phyloP scores from a whole-genome alignment of 371 early-diverging fungal species.

The Mortierella sp. region DNA sequence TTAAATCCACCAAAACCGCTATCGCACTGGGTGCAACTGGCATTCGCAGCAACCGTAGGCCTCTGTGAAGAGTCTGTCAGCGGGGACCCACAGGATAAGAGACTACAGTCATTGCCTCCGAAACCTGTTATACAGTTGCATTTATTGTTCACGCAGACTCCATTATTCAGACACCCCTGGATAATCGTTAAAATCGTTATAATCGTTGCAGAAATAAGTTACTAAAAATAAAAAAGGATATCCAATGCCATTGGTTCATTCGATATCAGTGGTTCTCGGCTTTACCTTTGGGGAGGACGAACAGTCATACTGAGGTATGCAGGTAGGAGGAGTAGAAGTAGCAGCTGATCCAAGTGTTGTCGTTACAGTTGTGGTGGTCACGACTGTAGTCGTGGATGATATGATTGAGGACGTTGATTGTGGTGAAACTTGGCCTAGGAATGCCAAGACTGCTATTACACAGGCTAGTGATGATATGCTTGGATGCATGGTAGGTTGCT shows the following conservation, averaged over 20 bases:
- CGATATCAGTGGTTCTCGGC: neutral
- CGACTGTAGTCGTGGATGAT: neutral
- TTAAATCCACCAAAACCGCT: slow-evolving; percentile 52
- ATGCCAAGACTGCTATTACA: neutral
- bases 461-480: neutral
- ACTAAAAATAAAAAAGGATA: neutral
- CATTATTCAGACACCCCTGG: slow-evolving; percentile 52
- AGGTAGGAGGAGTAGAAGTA: slow-evolving; percentile 22
- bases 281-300: slow-evolving; percentile 42
- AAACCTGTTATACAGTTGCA: slow-evolving; percentile 48
- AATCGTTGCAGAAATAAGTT: neutral
- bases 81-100: slow-evolving; percentile 43
- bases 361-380: slow-evolving; percentile 1
- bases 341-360: slow-evolving; percentile 11
- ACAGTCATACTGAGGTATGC: slow-evolving; percentile 44
- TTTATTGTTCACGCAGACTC: slow-evolving; percentile 24
- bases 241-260: neutral
- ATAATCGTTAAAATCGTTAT: neutral
- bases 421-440: neutral
- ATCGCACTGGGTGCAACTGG: slow-evolving; percentile 34
- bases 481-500: neutral
- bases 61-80: slow-evolving; percentile 38
- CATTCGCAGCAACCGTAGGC: slow-evolving; percentile 11
- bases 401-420: neutral
- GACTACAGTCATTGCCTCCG: slow-evolving; percentile 44